phyloP scores from a whole-genome alignment of 495 filamentous ascomycete species.

The Lasiosphaeria hispida region DNA sequence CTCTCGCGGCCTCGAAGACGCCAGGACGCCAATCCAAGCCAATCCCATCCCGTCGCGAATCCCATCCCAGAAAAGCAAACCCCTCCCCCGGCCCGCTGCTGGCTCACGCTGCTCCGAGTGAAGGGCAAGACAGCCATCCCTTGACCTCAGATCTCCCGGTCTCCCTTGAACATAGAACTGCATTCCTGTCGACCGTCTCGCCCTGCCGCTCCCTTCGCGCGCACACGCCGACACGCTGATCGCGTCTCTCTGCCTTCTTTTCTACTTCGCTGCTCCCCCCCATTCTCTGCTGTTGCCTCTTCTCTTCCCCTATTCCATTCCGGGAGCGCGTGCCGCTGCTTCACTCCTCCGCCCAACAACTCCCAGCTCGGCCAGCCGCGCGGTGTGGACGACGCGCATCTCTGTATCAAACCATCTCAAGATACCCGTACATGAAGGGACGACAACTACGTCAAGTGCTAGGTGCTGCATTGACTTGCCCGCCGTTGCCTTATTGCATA shows the following conservation, averaged over 20 bases:
- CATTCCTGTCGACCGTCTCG: constrained; percentile 12
- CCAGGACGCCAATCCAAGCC: constrained; percentile 12
- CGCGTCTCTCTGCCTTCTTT: background rate
- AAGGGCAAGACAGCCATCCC: constrained; percentile 18
- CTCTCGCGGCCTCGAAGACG: background rate
- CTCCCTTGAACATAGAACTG: constrained; percentile 14
- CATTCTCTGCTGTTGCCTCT: background rate
- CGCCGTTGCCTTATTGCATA: constrained; percentile 19
- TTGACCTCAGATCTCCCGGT: constrained; percentile 2
- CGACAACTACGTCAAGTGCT: background rate
- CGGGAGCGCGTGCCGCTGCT: background rate
- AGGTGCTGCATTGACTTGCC: constrained; percentile 18
- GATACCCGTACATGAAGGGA: constrained; percentile 13
- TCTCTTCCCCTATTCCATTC: background rate
- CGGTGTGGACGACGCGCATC: constrained; percentile 1
- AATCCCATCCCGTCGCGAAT: constrained; percentile 23
- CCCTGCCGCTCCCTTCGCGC: constrained; percentile 7
- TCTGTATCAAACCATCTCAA: background rate
- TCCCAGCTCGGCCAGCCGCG: background rate
- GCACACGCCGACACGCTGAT: background rate
- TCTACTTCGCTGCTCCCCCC: background rate
- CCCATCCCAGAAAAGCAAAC: constrained; percentile 23
- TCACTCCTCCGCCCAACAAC: background rate
- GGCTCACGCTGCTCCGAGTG: constrained; percentile 10
- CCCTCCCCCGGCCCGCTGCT: constrained; percentile 17